Evolutionary conservation across 2,329 filamentous ascomycete genomes (phyloP), one percentile per base, ranked within the genome.

Genomic region (Alternaria conjuncta): DNA sequence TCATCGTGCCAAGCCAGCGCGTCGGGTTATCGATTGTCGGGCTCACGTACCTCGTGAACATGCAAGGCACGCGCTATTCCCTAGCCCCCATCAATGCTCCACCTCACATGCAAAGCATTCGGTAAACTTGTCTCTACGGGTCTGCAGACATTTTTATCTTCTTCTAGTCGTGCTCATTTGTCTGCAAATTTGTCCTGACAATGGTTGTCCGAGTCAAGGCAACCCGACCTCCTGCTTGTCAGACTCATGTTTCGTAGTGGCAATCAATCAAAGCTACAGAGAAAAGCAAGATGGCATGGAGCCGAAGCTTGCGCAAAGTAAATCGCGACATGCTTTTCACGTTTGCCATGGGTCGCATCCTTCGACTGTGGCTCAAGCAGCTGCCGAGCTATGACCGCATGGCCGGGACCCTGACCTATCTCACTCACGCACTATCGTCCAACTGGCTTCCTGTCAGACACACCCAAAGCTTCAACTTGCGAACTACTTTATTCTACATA

Each of bases 341-440:
- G 8, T 60, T 32, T 43, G 26, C 54, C 21, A 53, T 26, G 49
- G 21, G 36, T 26, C 21, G 41, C 26, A 45, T 36, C 26, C 43
- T 41, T 20, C 25, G 12, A 51, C 51, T 54, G 23, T 41, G 55
- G 47, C 47, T 53, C 60, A 47, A 49, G 49, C 55, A 41, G 59
- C 51, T 46, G 55, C 60, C 51, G 64, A 68, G 68, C 66, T 70
- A 68, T 67, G 64, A 68, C 62, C 64, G 65, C 65, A 71, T 71
- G 58, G 58, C 26, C 53, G 60, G 36, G 58, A 62, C 59, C 56
- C 60, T 63, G 56, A 50, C 60, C 63, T 46, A 45, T 28, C 43
- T 30, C 47, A 41, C 8, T 41, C 32, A 15, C 60, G 10, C 36
- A 20, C 60, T 15, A 26, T 59, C 55, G 20, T 41, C 60, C 49